Conservation (phyloP, 2,329 filamentous ascomycete genomes). For the Teratosphaeria viscida region DNA sequence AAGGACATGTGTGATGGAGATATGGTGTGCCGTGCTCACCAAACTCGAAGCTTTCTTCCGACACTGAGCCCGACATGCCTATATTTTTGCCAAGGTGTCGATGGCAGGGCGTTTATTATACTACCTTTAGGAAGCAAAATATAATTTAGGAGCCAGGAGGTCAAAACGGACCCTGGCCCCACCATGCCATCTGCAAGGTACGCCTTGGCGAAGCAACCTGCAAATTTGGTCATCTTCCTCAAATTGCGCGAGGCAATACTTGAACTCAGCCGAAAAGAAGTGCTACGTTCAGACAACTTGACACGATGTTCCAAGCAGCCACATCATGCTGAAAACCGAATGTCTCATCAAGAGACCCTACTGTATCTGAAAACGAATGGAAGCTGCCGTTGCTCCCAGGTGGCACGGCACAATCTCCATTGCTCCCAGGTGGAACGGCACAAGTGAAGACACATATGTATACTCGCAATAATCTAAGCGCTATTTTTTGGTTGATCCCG, state of each 20-base stretch:
- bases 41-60: constrained; percentile 51
- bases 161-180: background rate
- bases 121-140: background rate
- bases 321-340: background rate
- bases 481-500: background rate
- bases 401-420: background rate
- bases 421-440: background rate
- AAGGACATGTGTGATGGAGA: background rate
- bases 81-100: background rate
- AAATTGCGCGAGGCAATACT: background rate
- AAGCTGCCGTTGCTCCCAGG: background rate
- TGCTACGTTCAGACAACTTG: no score
- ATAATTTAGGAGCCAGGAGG: background rate
- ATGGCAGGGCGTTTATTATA: background rate
- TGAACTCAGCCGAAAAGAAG: no score
- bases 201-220: background rate
- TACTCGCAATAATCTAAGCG: background rate
- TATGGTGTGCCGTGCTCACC: background rate
- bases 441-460: background rate
- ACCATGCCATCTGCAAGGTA: background rate
- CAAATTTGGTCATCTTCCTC: background rate
- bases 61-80: constrained; percentile 2
- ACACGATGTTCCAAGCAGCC: background rate
- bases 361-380: no score
- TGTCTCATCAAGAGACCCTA: no score